A percentile compares a stretch with the other conserved stretches of the same genome.
These are phyloP conservation scores for Ustilago loliicola DNA, from an alignment of 1,284 basidiomycete species.

Conservation along the genomic window DNA sequence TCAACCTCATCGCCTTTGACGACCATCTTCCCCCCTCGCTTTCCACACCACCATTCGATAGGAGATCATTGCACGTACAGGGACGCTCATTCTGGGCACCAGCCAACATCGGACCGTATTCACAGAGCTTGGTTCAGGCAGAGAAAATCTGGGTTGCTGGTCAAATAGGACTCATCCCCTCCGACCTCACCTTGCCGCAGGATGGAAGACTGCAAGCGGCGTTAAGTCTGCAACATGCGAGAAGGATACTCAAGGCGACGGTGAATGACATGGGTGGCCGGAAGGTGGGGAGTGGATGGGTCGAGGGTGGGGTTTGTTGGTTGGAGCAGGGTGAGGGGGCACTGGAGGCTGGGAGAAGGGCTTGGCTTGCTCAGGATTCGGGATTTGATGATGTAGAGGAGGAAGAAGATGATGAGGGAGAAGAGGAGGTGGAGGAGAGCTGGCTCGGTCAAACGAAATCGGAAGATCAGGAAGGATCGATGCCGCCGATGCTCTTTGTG, in stretches of 20 bases:
- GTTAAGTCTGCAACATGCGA: conserved; percentile 84
- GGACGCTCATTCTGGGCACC: conserved; percentile 97
- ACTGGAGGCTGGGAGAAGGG: conserved; percentile 20
- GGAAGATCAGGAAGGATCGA: neutral
- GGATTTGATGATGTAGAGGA: neutral
- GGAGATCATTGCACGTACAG: conserved; percentile 85
- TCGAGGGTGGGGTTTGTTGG: conserved; percentile 70
- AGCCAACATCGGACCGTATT: conserved; percentile 98
- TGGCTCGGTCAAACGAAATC: conserved; percentile 29
- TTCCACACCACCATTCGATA: conserved; percentile 13
- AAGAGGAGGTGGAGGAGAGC: conserved; percentile 19
- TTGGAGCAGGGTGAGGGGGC: conserved; percentile 30
- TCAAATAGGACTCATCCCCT: conserved; percentile 90
- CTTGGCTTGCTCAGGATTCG: conserved; percentile 17
- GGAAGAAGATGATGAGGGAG: conserved; percentile 13
- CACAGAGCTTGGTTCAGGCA: conserved; percentile 86
- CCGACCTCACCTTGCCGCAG: conserved; percentile 78
- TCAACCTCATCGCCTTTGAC: conserved; percentile 32
- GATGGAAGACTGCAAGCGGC: conserved; percentile 77
- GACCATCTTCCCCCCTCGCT: neutral
- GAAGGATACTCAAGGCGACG: conserved; percentile 75
- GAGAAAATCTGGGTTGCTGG: conserved; percentile 88
- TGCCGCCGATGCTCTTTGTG: conserved; percentile 57
- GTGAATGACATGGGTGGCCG: conserved; percentile 51
- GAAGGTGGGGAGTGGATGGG: conserved; percentile 34